Evolutionary conservation across 2,329 filamentous ascomycete genomes (phyloP).

Genomic region (Verticillium alfalfae): DNA sequence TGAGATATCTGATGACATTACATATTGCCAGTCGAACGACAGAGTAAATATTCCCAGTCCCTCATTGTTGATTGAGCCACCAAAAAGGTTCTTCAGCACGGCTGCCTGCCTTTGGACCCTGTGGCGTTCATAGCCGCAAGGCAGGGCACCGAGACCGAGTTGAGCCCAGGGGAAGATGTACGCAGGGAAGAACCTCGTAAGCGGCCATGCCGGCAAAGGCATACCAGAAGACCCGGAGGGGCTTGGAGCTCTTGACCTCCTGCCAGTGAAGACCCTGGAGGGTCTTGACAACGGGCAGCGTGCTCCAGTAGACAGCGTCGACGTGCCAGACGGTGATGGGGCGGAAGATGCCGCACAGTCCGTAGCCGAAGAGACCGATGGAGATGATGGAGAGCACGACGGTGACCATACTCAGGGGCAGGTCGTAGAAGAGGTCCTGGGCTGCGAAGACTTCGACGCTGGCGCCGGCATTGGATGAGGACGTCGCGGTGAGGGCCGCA

Average conservation of each 20-base stretch:
- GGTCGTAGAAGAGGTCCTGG: conserved; percentile 45
- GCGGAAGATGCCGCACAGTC: conserved; percentile 45
- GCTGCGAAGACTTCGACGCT: conserved; percentile 38
- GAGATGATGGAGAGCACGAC: conserved; percentile 45
- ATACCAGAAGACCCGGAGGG: conserved; percentile 47
- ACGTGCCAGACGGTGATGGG: conserved; percentile 50
- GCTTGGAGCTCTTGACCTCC: conserved; percentile 41
- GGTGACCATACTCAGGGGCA: conserved; percentile 37
- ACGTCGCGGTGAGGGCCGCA: conserved; percentile 47
- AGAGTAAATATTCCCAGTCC: conserved; percentile 43
- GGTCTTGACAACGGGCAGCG: conserved; percentile 44
- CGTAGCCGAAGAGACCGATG: conserved; percentile 51
- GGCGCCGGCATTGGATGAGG: conserved; percentile 41
- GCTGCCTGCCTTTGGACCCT: conserved; percentile 34
- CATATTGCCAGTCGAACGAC: conserved; percentile 51
- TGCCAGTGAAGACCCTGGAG: conserved; percentile 52
- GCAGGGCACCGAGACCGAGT: conserved; percentile 48
- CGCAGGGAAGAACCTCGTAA: conserved; percentile 48
- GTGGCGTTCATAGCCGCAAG: conserved; percentile 46
- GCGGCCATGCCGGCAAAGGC: conserved; percentile 39
- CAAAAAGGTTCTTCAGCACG: conserved; percentile 42
- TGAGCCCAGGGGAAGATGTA: conserved; percentile 52
- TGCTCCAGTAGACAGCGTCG: conserved; percentile 52
- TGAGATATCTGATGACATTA: conserved; percentile 23
- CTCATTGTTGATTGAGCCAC: conserved; percentile 45